Conservation (phyloP, 371 early-diverging fungal genomes). For the Quaeritorhiza haematococci region DNA sequence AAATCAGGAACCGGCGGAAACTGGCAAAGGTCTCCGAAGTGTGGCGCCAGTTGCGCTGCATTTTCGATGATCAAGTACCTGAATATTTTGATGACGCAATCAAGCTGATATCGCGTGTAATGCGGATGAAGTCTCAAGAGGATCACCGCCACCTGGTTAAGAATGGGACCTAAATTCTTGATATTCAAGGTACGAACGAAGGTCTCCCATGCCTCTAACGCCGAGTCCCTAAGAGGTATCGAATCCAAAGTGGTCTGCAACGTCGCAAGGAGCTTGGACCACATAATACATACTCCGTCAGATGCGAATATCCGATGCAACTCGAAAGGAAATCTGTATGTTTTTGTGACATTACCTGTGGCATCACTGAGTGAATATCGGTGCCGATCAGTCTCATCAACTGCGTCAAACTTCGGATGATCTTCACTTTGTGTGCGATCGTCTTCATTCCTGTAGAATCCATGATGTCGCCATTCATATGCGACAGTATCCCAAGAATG, state of each 20-base stretch:
- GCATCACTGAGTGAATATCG: slow-evolving; percentile 12
- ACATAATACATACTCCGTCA: too few species aligned
- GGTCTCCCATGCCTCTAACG: slow-evolving; percentile 29
- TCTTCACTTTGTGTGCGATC: slow-evolving; percentile 15
- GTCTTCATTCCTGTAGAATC: slow-evolving; percentile 4
- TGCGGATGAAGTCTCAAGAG: too few species aligned
- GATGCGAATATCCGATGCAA: too few species aligned
- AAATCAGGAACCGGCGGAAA: slow-evolving; percentile 16
- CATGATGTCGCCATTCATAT: slow-evolving; percentile 34
- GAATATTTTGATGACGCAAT: slow-evolving; percentile 8
- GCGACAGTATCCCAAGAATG: slow-evolving; percentile 44
- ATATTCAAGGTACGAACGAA: slow-evolving; percentile 18
- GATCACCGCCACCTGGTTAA: slow-evolving; percentile 20
- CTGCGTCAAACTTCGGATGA: slow-evolving; percentile 17
- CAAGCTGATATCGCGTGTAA: neutral
- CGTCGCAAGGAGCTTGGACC: slow-evolving; percentile 34
- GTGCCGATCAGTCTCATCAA: slow-evolving; percentile 24
- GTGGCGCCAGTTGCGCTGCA: neutral
- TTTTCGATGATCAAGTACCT: slow-evolving; percentile 3
- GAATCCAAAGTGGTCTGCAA: slow-evolving; percentile 30
- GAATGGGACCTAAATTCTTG: slow-evolving; percentile 17
- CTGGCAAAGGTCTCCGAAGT: slow-evolving; percentile 11
- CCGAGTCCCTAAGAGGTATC: slow-evolving; percentile 8
- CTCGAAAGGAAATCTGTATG: too few species aligned
- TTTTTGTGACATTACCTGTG: slow-evolving; percentile 31